These are phyloP conservation scores for Globisporangium uncinulatum DNA, from an alignment of 352 stramenopile genomes.

Conservation along the genomic window DNA sequence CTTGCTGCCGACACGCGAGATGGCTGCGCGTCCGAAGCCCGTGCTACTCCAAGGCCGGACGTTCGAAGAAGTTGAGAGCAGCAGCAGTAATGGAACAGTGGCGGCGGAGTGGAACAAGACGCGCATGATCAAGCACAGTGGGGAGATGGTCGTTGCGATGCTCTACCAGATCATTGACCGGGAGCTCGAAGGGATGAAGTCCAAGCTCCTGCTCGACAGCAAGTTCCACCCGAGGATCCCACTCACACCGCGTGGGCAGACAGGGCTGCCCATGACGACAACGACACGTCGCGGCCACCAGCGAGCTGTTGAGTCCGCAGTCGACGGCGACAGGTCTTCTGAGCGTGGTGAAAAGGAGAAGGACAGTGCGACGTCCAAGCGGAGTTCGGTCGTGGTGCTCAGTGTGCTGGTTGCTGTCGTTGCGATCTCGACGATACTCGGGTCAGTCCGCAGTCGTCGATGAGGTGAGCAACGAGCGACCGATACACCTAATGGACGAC, in stretches of 20 bases:
- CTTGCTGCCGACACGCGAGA: slow-evolving; percentile 56
- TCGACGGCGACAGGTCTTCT: not conserved
- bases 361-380: not conserved
- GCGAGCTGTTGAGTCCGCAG: not conserved
- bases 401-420: slow-evolving; percentile 6
- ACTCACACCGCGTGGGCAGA: slow-evolving; percentile 7
- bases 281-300: not conserved
- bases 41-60: slow-evolving; percentile 74
- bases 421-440: slow-evolving; percentile 8
- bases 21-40: slow-evolving; percentile 47
- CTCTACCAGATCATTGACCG: slow-evolving; percentile 86
- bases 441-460: not conserved
- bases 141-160: slow-evolving; percentile 68
- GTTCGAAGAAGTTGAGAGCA: slow-evolving; percentile 48
- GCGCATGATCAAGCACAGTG: slow-evolving; percentile 83
- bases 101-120: slow-evolving; percentile 74
- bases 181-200: slow-evolving; percentile 56
- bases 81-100: slow-evolving; percentile 10
- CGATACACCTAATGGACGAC: not conserved
- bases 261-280: not conserved
- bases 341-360: not conserved
- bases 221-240: slow-evolving; percentile 14
- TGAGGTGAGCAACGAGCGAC: not conserved
- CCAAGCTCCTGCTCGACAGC: slow-evolving; percentile 18
- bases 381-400: slow-evolving; percentile 3